Evolutionary conservation across 345 rosid species (phyloP), one percentile per base, ranked within the genome.

Genomic region (Excoecaria cochinchinensis): DNA sequence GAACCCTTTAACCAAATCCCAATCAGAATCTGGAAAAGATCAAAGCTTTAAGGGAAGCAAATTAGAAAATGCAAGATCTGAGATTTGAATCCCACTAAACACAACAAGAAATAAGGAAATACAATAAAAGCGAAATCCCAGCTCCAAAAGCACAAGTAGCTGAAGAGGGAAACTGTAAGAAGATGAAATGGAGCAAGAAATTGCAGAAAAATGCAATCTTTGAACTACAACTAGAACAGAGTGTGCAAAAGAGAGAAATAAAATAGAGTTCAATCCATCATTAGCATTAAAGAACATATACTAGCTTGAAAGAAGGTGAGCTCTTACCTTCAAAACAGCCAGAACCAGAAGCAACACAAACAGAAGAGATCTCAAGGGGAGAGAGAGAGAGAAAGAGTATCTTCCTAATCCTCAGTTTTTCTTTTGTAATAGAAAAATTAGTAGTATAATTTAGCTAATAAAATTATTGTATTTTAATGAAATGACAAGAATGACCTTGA

Each of bases 61-160:
- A 71, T 66, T 31, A 14, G n/a, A 52, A 57, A 75, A 68, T 8
- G 51, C 4, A 48, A 67, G 78, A 75, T 67, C 78, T 67, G 58
- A 53, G 67, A 3, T n/a, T 70, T 39, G 4, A 47, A 75, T 66
- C n/a, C 71, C 3, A 9, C 25, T 57, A 13, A 66, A 42, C 17
- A 65, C 57, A 39, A 62, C 31, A 22, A 10, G 3, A 8, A 4
- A 4, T 42, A 5, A 42, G 46, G 8, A 4, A 42, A 42, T 8
- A 42, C 6, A 4, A 42, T 0, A 8, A 5, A 16, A 73, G 52
- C n/a, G 40, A 57, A 71, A 57, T n/a, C 69, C 46, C 50, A 73
- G 50, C 31, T 62, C 68, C 59, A 64, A 47, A 67, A 70, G 14
- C 13, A 25, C n/a, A 67, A 19, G 21, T 6, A 38, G 31, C 51